Evolutionary conservation across 2,329 filamentous ascomycete species (phyloP).

Genomic region (Pseudogymnoascus sp.): DNA sequence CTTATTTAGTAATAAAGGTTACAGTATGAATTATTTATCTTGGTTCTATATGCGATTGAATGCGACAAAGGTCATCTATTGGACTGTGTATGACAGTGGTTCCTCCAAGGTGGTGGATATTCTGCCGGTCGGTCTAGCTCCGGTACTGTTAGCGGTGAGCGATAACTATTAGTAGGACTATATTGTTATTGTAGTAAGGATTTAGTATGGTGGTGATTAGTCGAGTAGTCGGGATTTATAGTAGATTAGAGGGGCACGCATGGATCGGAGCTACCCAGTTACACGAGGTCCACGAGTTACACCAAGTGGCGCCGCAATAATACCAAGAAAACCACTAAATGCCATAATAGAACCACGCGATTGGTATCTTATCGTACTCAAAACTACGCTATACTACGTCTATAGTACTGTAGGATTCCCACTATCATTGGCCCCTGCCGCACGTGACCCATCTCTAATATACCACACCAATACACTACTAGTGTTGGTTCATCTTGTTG

Average conservation of each 20-base stretch:
- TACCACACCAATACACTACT: not conserved
- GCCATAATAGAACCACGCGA: not conserved
- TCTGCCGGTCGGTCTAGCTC: not conserved
- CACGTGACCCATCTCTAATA: constrained; percentile 2
- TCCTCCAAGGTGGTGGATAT: not conserved
- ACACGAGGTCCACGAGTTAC: not conserved
- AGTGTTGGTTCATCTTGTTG: not conserved
- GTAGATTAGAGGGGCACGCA: not conserved
- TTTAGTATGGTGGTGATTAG: not conserved
- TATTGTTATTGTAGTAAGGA: too few relatives aligned
- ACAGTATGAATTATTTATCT: not conserved
- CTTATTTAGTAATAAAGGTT: not conserved
- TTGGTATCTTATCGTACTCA: not conserved
- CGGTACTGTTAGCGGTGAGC: constrained; percentile 6
- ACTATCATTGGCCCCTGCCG: not conserved
- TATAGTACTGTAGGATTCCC: not conserved
- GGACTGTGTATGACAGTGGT: not conserved
- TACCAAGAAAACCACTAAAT: too few relatives aligned
- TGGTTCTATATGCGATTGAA: not conserved
- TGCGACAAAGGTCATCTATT: not conserved
- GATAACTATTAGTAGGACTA: not conserved
- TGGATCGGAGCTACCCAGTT: not conserved
- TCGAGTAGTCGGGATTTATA: not conserved
- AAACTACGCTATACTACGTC: not conserved
- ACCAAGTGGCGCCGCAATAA: not conserved